Base-by-base conservation (phyloP, 2,329 filamentous ascomycete genomes). In the Elsinoe ampelina region DNA sequence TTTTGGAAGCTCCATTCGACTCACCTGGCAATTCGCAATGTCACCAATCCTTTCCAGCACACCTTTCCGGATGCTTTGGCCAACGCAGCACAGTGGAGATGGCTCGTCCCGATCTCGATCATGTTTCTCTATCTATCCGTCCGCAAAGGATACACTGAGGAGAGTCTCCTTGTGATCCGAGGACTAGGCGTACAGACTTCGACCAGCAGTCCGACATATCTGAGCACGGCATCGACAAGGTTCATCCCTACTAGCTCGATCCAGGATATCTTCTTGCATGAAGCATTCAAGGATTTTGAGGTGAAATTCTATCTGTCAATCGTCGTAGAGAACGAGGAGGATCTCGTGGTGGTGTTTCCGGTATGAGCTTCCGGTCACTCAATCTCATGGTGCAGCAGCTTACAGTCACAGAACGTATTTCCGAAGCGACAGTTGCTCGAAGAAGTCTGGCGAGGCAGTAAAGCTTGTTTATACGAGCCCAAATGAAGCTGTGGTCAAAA, bases 281-380 rank as follows among this genome's bases (percentile, higher is more conserved):
- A 98, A 75, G 93, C 91, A 2, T 97, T 97, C 71, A 83, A 82
- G 58, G 91, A 91, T 0, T 95, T 96, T 66, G 89, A 91, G 72
- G 90, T 97, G 35, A 77, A 85, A 39, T 95, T 92, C 67, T 96
- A 95, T 67, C 75, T 98, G 7, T 83, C 89, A 3, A 87, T 97
- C 30, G 86, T 97, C 55, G 89, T 97, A 15, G 87, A 95, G 63
- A 90, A 85, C 1, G 92, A 97, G 72, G 81, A 85, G 55, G 85
- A 93, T 62, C 80, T 95, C 3, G 87, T 97, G 0, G 92, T 98
- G n/a, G 90, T 97, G 2, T 98, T 98, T 69, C 92, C 92, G 2
- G 80, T 83, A 68, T 64, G 77, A 35, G 26, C 43, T 30, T 38
- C 5, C 34, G 19, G 17, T 12, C 8, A 4, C 26, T 11, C 3